Conservation (phyloP, 2,329 filamentous ascomycete species). For the Coniochaeta ligniaria region DNA sequence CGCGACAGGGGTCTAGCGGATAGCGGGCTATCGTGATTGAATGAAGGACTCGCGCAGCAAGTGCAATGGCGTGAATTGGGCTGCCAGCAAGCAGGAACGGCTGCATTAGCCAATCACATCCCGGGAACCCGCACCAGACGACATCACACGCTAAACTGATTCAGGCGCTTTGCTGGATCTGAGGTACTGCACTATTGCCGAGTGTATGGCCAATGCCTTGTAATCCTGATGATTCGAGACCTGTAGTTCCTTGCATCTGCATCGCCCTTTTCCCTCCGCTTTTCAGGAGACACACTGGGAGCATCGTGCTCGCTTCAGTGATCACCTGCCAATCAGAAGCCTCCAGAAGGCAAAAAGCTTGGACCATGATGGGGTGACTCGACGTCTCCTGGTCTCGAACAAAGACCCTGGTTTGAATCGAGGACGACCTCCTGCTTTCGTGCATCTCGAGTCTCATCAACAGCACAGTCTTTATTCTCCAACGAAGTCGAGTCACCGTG, state of each 20-base stretch:
- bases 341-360: neutral
- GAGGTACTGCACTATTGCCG: neutral
- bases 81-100: neutral
- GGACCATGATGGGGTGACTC: neutral
- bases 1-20: slow-evolving; percentile 16
- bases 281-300: neutral
- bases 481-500: neutral
- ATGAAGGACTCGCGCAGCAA: neutral
- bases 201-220: neutral
- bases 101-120: neutral
- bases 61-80: neutral
- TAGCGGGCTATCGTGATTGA: slow-evolving; percentile 18
- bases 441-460: too few species aligned
- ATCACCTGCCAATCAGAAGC: neutral
- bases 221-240: neutral
- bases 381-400: neutral
- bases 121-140: neutral
- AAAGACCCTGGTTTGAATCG: neutral
- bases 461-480: too few species aligned
- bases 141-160: neutral
- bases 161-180: neutral
- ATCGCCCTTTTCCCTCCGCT: neutral
- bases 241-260: neutral
- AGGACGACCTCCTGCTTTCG: too few species aligned
- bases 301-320: neutral